Percentiles rank a stretch among this genome's conserved stretches.
Conservation (phyloP, 352 stramenopile genomes). For the Pythium monospermum region DNA sequence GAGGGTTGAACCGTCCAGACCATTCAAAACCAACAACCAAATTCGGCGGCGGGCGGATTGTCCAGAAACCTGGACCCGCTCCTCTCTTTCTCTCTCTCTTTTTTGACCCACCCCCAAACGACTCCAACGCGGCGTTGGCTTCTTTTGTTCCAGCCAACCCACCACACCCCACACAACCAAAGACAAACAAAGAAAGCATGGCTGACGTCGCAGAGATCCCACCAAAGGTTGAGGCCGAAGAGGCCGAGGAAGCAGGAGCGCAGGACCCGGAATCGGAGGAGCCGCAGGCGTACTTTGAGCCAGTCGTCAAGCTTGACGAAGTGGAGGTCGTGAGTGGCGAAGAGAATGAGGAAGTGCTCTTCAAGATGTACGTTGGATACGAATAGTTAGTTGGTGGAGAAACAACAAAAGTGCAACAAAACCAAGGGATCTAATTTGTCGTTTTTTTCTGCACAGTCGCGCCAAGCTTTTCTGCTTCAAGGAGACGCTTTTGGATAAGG, state of each 20-base stretch:
- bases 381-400: no score
- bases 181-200: constrained; percentile 17
- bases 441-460: constrained; percentile 41
- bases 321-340: constrained; percentile 97
- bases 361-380: constrained; percentile 82
- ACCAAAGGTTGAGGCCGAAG: constrained; percentile 50
- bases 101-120: no score
- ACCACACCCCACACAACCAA: constrained; percentile 6
- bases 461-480: constrained; percentile 97
- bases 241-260: constrained; percentile 29
- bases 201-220: constrained; percentile 46
- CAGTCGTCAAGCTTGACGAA: constrained; percentile 85
- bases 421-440: no score
- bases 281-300: constrained; percentile 86
- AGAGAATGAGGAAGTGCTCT: constrained; percentile 96
- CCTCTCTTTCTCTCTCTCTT: no score
- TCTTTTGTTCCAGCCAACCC: not conserved
- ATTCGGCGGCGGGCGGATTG: not conserved
- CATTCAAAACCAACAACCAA: constrained; percentile 21
- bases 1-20: constrained; percentile 22
- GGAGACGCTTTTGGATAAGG: constrained; percentile 97
- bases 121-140: no score
- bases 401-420: not conserved
- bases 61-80: no score
- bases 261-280: constrained; percentile 79